A percentile compares a stretch with the other conserved stretches of the same genome.
Evolutionary conservation across 2,329 filamentous ascomycete species (phyloP).

Genomic region (Mollisiaceae sp.): DNA sequence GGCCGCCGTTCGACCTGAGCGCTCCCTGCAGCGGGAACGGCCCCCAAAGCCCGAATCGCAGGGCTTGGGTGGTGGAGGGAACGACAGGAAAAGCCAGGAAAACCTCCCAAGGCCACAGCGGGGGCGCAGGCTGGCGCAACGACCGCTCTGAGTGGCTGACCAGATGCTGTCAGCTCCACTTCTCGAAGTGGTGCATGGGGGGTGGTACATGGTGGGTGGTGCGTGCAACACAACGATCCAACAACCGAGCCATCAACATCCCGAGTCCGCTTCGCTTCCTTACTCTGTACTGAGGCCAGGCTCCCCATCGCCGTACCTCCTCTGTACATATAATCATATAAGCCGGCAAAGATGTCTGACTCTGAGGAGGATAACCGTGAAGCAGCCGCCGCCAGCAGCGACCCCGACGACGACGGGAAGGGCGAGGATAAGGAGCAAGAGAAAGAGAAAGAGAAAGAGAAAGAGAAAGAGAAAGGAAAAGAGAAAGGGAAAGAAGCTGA

Average conservation of each 20-base stretch:
- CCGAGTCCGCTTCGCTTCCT: neutral
- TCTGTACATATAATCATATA: conserved; percentile 13
- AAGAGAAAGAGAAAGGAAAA: neutral
- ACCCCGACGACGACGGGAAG: neutral
- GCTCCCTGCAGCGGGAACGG: neutral
- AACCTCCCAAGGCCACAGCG: no score
- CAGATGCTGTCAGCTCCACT: neutral
- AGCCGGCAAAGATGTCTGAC: conserved; percentile 11
- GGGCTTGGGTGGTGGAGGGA: neutral
- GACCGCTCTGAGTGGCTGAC: neutral
- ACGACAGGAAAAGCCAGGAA: neutral
- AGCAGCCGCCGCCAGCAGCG: neutral
- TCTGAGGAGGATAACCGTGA: neutral
- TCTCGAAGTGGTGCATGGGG: no score
- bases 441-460: no score
- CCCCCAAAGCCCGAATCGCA: neutral
- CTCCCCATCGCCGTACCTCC: neutral
- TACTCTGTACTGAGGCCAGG: neutral
- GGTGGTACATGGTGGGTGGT: no score
- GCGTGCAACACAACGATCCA: neutral
- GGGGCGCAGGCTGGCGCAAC: neutral
- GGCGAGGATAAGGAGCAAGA: no score
- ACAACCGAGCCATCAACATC: neutral
- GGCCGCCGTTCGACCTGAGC: neutral
- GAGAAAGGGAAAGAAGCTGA: conserved; percentile 4